These are phyloP conservation scores for Fusarium transvaalense DNA, from an alignment of 2,329 filamentous ascomycete genomes.

Conservation along the genomic window DNA sequence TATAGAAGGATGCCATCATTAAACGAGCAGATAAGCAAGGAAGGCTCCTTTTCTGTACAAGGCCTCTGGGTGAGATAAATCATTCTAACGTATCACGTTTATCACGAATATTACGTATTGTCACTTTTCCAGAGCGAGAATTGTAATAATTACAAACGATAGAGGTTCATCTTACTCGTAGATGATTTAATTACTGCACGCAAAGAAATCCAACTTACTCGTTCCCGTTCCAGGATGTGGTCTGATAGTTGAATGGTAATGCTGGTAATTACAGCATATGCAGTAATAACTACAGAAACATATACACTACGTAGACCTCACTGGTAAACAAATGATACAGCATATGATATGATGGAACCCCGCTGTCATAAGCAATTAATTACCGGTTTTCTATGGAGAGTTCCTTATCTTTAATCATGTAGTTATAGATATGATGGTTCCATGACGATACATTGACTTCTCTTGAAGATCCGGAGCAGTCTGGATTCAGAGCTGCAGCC, in stretches of 20 bases:
- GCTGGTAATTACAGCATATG: not conserved
- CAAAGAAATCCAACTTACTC: rapidly evolving
- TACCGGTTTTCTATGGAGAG: too few relatives aligned
- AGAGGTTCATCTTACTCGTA: not conserved
- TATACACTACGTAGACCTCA: not conserved
- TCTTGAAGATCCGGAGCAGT: rapidly evolving
- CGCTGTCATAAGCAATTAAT: too few relatives aligned
- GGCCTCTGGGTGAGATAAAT: not conserved
- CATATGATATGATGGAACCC: not conserved
- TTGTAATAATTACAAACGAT: not conserved
- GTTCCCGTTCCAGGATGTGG: not conserved
- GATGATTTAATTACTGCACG: not conserved
- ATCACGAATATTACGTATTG: not conserved
- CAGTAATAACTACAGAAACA: not conserved
- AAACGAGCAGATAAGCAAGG: not conserved
- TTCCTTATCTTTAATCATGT: not conserved
- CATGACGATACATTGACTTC: not conserved
- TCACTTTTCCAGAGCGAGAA: not conserved
- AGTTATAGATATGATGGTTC: not conserved
- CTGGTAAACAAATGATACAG: not conserved
- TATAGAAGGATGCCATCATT: not conserved
- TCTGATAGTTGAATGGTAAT: too few relatives aligned
- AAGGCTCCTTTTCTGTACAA: too few relatives aligned
- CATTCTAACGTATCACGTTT: not conserved
- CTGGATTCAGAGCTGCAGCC: not conserved